Conservation (phyloP, 805 yeast species). For the Yamadazyma kitorensis region DNA sequence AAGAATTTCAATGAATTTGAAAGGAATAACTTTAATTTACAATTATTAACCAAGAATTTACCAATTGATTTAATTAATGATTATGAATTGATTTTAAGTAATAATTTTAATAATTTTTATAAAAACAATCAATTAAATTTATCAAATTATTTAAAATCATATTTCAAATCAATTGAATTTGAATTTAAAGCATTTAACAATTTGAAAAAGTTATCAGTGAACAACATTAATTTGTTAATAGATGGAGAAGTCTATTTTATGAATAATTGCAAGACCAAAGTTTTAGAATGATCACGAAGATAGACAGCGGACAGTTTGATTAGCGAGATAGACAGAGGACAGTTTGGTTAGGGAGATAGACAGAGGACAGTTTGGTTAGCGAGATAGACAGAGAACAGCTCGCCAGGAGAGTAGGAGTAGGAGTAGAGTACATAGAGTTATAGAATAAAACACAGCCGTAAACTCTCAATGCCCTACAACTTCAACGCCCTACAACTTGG, state of each 20-base stretch:
- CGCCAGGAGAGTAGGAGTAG: too few relatives aligned
- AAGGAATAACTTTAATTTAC: constrained; percentile 4
- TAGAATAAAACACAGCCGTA: background rate
- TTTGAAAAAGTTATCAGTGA: background rate
- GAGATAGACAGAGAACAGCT: too few relatives aligned
- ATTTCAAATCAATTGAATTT: background rate
- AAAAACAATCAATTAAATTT: too few relatives aligned
- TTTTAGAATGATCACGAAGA: too few relatives aligned
- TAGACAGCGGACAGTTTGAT: too few relatives aligned
- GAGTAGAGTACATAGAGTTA: background rate
- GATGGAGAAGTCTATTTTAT: too few relatives aligned
- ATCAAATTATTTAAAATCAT: constrained; percentile 1
- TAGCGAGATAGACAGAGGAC: too few relatives aligned
- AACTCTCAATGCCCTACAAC: background rate
- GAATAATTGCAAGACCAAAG: too few relatives aligned
- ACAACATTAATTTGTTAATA: background rate
- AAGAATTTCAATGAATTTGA: constrained; percentile 8
- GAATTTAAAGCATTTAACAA: background rate
- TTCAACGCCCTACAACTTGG: too few relatives aligned
- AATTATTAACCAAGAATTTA: constrained; percentile 2
- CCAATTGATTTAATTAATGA: constrained; percentile 1
- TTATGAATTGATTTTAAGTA: background rate
- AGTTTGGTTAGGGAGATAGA: too few relatives aligned
- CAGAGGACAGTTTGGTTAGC: too few relatives aligned
- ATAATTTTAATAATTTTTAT: constrained; percentile 1